Evolutionary conservation across 495 filamentous ascomycete species (phyloP).

Genomic region (Aspergillus conjunctus): DNA sequence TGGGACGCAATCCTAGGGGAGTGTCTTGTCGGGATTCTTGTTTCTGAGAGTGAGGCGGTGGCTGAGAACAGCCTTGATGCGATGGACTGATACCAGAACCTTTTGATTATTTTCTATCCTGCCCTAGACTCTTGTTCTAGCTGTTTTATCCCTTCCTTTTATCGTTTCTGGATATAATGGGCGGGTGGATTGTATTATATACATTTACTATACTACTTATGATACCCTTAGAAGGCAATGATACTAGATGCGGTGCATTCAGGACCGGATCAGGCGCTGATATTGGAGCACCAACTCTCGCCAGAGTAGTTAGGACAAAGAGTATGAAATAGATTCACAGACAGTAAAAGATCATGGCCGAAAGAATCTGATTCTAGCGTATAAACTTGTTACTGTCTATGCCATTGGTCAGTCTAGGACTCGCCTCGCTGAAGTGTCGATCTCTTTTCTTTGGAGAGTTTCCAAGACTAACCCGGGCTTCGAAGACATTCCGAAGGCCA

Average conservation of each 20-base stretch:
- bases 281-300: no score
- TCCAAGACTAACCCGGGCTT: no score
- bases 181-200: slow-evolving; percentile 3
- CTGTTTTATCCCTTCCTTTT: neutral
- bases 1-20: slow-evolving; percentile 89
- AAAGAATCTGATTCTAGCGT: no score
- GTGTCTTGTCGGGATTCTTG: slow-evolving; percentile 83
- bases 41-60: slow-evolving; percentile 68
- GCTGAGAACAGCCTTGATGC: slow-evolving; percentile 58
- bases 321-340: no score
- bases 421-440: no score
- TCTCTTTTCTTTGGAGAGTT: no score
- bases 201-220: slow-evolving; percentile 6
- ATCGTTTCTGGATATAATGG: neutral
- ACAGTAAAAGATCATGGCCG: no score
- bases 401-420: no score
- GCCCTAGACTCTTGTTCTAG: neutral
- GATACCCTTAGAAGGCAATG: slow-evolving; percentile 15
- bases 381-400: no score
- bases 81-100: slow-evolving; percentile 61
- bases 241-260: neutral
- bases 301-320: no score
- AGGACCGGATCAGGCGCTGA: neutral
- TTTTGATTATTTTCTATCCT: neutral
- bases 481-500: no score